A percentile compares a stretch with the other conserved stretches of the same genome.
Conservation (phyloP, 1,284 basidiomycete species). For the Ustilago curta region DNA sequence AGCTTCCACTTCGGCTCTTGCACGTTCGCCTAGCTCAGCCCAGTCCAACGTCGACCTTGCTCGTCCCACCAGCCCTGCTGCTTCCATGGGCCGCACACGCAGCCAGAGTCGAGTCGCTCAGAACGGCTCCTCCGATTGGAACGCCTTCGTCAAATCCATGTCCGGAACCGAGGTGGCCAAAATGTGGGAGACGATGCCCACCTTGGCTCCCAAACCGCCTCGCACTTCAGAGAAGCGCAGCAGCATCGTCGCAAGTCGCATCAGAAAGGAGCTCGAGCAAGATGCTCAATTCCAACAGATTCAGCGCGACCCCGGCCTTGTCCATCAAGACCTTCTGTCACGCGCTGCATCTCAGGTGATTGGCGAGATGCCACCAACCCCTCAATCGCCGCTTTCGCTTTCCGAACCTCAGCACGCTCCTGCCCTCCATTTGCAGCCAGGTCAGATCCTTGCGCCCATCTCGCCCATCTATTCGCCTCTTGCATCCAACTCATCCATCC, state of each 20-base stretch:
- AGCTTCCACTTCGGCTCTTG: conserved; percentile 22
- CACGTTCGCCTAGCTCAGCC: conserved; percentile 9
- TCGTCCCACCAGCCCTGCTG: conserved; percentile 46
- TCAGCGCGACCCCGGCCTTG: conserved; percentile 47
- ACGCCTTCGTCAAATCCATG: conserved; percentile 61
- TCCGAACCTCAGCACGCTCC: conserved; percentile 24
- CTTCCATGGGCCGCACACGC: conserved; percentile 31
- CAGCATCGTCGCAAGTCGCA: conserved; percentile 49
- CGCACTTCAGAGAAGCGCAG: conserved; percentile 32
- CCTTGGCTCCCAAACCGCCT: conserved; percentile 30
- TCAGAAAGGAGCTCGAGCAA: conserved; percentile 60
- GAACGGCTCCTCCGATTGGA: conserved; percentile 55
- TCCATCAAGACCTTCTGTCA: conserved; percentile 53
- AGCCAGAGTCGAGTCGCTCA: conserved; percentile 18
- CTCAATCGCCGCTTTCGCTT: conserved; percentile 17
- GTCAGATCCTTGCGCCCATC: conserved; percentile 36
- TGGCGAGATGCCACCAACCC: conserved; percentile 44
- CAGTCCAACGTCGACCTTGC: conserved; percentile 15
- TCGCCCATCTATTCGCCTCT: conserved; percentile 43
- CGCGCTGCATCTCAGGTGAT: conserved; percentile 62
- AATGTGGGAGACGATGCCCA: conserved; percentile 53
- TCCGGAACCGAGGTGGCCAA: conserved; percentile 56
- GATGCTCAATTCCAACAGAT: conserved; percentile 59
- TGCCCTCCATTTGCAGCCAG: conserved; percentile 33
- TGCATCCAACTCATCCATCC: conserved; percentile 34